Base-by-base conservation (phyloP, 257 asterid species). In the Fraxinus anomala region DNA sequence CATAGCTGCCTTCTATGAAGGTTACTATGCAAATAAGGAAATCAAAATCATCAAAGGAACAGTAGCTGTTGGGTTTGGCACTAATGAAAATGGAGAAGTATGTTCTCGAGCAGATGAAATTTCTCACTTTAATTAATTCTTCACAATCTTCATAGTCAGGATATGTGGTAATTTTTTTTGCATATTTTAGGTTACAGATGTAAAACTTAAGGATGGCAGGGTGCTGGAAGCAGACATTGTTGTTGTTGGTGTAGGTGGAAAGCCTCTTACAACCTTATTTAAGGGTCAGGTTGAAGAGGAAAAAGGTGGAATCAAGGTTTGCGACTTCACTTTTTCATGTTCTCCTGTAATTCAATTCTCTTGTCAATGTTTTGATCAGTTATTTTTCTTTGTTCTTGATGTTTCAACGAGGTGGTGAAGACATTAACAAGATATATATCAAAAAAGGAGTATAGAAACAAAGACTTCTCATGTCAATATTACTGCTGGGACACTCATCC, bases 221-320 rank as follows among this genome's bases (percentile, higher is more conserved):
- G 92, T 89, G 75, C 84, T 93, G 74, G 98, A 91, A 65, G 99
- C 98, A 37, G 99, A 95, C 79, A 88, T 95, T 37, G 99, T 95
- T 72, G 92, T 95, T 78, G 98, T 95, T 68, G 99, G 99, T 82
- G 98, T 95, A 2, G 99, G 99, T 76, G 98, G 90, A 76, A 90
- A 77, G 82, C 97, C 98, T 28, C 88, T 93, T 82, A 90, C 87
- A 30, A 66, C 84, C 14, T 76, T 93, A 75, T 89, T 95, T 80
- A 91, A 91, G 84, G 98, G 96, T 5, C 65, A 54, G 65, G 24
- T 54, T 17, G 23, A 82, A 75, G 98, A 89, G 75, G 99, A 95
- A 80, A 95, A 95, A 83, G 97, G 94, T 39, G 98, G 98, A 85
- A 88, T 95, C 74, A 95, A 93, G 99, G 98, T 95, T 44, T 56